Evolutionary conservation across 2,329 filamentous ascomycete genomes (phyloP), one percentile per base, ranked within the genome.

Genomic region (Fusarium pilosicola): DNA sequence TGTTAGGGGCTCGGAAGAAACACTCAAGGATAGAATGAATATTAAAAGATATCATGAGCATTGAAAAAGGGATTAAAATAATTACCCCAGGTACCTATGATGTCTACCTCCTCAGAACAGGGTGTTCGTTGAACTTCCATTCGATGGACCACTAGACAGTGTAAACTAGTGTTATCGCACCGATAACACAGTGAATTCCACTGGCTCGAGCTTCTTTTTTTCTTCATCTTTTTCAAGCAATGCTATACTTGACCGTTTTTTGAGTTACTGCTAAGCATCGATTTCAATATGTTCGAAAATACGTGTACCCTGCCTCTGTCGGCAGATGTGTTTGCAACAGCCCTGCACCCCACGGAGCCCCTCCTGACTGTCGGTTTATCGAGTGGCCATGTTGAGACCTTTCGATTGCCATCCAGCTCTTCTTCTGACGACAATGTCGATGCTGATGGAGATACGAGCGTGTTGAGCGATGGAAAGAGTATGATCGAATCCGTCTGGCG

Each of bases 311-410:
- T 98, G 51, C 95, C 95, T 72, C 90, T 98, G 52, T 89, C 90
- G 65, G 89, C 93, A 65, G 96, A 98, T 79, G 87, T 99, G 78
- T 98, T 99, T 84, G 85, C 94, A 4, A 95, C 97, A 82, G 93
- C 92, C 18, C 86, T 97, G 26, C 96, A 99, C 81, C 95, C 96
- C 3, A 89, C 88, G 2, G 91, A 95, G 80, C 94, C 96, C 20
- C 85, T 99, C 57, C 87, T 99, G 70, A 93, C 95, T 0, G 93
- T 97, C 54, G 96, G 96, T 22, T 88, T 98, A 32, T 91, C 93
- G 22, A 92, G 89, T 62, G 96, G 96, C 67, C 94, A 96, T 81
- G 95, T 98, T 71, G 90, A 97, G 81, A 93, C 92, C 46, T 95
- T 94, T 79, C 90, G 92, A 55, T 87, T 98, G 11, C 90, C 92